Base-by-base conservation (phyloP, 208 protist genomes). In the Leishmania tropica region DNA sequence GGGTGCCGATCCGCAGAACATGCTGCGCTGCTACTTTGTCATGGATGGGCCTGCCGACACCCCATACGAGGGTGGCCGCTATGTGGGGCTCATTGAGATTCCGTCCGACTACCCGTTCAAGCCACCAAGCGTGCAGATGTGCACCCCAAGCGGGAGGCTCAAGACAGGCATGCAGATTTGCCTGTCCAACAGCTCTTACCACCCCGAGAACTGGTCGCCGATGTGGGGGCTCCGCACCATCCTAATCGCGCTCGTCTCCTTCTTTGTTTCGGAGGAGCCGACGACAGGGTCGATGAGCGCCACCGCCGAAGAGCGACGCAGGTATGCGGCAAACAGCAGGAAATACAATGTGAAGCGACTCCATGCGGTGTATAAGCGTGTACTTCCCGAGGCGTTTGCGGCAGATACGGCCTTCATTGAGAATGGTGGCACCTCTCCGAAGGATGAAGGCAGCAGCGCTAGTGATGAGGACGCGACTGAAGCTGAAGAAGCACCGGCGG, bases 101-200 rank as follows among this genome's bases (percentile, higher is more conserved):
- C 97, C 98, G 0, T 45, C 90, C 5, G 94, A 99, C 48, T 99
- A 99, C 85, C 99, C 99, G 2, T 97, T 99, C 56, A 97, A 98
- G 79, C 98, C 98, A n/a, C 98, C 98, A 13, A 85, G 83, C 54
- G 93, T 99, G 45, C 83, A 92, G 42, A 81, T 99, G 75, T 84
- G 87, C 28, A 98, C 96, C 11, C 96, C 96, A 24, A 98, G 87
- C 79, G 96, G 96, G 11, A 85, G 96, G 47, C 97, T 98, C 76
- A 42, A 88, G 45, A 86, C 83, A 0, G 87, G 94, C 70, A 84
- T 65, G 54, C 42, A 56, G 56, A 90, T 98, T 45, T 98, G 96
- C 83, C 79, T 97, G 15, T 94, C 83, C 15, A 98, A 97, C 88
- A 95, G 84, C 45, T 89, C 89, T 79, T 98, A 96, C 76, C 96